These are phyloP conservation scores for Castanea sativa DNA, from an alignment of 306 rosid species.

Conservation along the genomic window DNA sequence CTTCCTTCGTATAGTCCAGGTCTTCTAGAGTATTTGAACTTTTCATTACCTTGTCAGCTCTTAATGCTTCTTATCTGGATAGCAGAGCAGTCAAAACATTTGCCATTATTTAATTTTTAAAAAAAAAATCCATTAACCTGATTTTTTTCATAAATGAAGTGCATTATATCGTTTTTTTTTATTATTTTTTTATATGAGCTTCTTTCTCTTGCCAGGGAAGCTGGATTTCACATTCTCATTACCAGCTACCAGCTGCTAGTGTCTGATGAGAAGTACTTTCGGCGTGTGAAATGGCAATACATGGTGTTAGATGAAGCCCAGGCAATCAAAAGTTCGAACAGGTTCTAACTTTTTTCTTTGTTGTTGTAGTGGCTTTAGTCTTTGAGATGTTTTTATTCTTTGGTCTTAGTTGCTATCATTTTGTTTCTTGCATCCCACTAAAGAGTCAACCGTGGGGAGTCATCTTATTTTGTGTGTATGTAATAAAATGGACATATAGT, in stretches of 20 bases:
- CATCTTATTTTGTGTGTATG: background rate
- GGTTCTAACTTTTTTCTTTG: constrained; percentile 45
- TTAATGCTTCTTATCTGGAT: background rate
- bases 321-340: constrained; percentile 90
- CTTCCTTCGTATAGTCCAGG: background rate
- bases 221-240: constrained; percentile 91
- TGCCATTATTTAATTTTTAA: background rate
- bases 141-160: background rate
- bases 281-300: constrained; percentile 98
- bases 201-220: constrained; percentile 57
- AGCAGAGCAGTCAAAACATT: background rate
- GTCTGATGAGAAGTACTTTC: constrained; percentile 78
- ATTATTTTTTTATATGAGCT: background rate
- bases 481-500: background rate
- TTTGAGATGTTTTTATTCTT: constrained; percentile 11
- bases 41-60: background rate
- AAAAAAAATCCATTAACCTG: background rate
- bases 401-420: background rate
- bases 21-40: background rate
- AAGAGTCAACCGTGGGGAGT: background rate
- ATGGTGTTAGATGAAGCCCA: constrained; percentile 99
- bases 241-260: constrained; percentile 97
- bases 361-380: constrained; percentile 2
- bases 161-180: background rate
- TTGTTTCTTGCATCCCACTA: background rate